phyloP scores from a whole-genome alignment of 2,329 filamentous ascomycete species.

The Hymenoscyphus linearis region DNA sequence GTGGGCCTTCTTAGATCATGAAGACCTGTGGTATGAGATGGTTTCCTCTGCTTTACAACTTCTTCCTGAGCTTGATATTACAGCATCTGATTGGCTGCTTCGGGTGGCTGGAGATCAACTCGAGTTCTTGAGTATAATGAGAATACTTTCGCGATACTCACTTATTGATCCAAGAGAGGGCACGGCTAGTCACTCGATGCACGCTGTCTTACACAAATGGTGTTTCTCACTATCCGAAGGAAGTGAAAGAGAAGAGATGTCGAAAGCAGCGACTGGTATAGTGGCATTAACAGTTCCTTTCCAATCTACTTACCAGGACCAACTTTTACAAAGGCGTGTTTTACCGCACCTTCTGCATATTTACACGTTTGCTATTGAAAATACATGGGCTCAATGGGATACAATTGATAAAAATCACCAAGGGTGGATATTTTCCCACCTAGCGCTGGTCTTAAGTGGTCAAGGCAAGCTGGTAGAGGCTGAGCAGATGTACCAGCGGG shows the following conservation, averaged over 20 bases:
- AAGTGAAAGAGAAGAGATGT: not conserved
- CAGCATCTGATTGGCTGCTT: not conserved
- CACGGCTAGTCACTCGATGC: not conserved
- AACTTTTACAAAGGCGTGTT: not conserved
- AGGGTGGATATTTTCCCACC: not conserved
- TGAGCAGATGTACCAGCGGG: conserved; percentile 8
- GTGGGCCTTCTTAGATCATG: conserved; percentile 30
- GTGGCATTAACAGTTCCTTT: not conserved
- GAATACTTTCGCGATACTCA: conserved; percentile 32
- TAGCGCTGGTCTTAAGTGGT: conserved; percentile 14
- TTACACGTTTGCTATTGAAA: not conserved
- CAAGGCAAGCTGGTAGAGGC: conserved; percentile 23
- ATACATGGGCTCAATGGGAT: not conserved
- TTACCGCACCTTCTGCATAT: not conserved
- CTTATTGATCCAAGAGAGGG: conserved; percentile 9
- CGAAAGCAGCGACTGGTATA: not conserved
- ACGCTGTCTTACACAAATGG: not conserved
- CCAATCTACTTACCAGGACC: not conserved
- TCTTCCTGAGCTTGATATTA: conserved; percentile 1
- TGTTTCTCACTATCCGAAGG: not conserved
- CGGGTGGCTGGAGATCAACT: not conserved
- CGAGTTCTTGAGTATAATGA: not conserved
- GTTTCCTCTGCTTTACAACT: conserved; percentile 26
- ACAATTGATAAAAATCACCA: not conserved
- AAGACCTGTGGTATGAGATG: conserved; percentile 40